Evolutionary conservation across 164 flowering plant genomes (phyloP).

Genomic region (Sedum album): DNA sequence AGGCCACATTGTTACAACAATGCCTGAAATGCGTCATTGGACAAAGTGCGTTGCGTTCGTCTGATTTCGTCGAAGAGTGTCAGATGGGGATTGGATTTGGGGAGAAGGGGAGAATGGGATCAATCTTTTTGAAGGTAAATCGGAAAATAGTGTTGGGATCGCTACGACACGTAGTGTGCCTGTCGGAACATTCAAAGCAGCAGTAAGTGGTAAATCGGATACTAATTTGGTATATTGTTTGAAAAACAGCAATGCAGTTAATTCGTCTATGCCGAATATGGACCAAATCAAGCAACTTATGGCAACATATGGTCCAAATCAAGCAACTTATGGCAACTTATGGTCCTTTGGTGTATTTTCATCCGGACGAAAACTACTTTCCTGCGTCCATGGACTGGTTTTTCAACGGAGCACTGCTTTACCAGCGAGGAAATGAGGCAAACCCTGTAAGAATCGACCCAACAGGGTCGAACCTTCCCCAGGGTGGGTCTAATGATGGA

Average conservation of each 20-base stretch:
- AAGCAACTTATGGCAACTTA: too few relatives aligned
- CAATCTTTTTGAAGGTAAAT: not conserved
- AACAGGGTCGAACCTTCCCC: too few relatives aligned
- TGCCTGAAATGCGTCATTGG: not conserved
- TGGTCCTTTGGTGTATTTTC: too few relatives aligned
- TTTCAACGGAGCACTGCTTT: too few relatives aligned
- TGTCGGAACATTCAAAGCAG: not conserved
- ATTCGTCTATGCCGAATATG: too few relatives aligned
- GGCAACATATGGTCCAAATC: too few relatives aligned
- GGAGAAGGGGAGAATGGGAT: not conserved
- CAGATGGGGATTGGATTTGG: not conserved
- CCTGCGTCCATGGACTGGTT: too few relatives aligned
- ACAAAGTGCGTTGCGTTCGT: not conserved
- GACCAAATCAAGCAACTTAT: too few relatives aligned
- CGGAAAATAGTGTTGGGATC: not conserved
- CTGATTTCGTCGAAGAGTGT: not conserved
- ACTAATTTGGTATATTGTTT: not conserved
- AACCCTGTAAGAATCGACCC: too few relatives aligned
- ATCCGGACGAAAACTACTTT: too few relatives aligned
- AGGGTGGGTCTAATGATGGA: too few relatives aligned
- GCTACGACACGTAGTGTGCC: not conserved
- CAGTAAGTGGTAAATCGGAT: not conserved
- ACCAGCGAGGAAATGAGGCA: too few relatives aligned
- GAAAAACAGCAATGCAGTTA: not conserved
- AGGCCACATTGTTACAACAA: not conserved